Evolutionary conservation across 2,329 filamentous ascomycete genomes (phyloP), one percentile per base, ranked within the genome.

Genomic region (Aspergillus sp.): DNA sequence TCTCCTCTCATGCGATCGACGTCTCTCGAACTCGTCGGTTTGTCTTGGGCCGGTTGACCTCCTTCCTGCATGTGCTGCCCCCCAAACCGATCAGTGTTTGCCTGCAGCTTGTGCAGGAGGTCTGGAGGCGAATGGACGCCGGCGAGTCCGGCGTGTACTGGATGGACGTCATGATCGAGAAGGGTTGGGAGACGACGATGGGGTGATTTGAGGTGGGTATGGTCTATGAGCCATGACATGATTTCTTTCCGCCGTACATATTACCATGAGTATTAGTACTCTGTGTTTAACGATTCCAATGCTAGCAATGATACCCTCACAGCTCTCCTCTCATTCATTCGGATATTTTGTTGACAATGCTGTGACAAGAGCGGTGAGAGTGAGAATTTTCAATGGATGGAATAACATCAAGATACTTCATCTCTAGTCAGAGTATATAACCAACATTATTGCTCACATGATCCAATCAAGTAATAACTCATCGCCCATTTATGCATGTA

Each of bases 161-260:
- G 80, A 73, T 82, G 59, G 79, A 82, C 60, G 73, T 82, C 5
- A 79, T 81, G 76, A 77, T 80, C 57, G 78, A 82, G 62, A 80
- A 78, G 52, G 76, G 78, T 8, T 82, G 78, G 78, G 77, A 82
- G 63, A 82, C 79, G 13, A 76, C 82, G 22, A 79, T 81, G 75
- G 78, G 75, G 17, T 77, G 53, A 55, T 22, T 22, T 13, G 13
- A 5, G 19, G 11, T 30, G 19, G 11, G 5, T 7, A 17, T 19
- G 26, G 3, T 11, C 3, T 17, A 19, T 26, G 24, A 17, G 26
- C 26, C 26, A 8, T 30, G 26, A 30, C 10, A 26, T 30, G n/a
- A 30, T 30, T 30, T 9, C 3, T 8, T 30, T 30, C 8, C 26
- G 10, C 10, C 10, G 26, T 30, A 30, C 26, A 30, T 30, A 30